These are phyloP conservation scores for Solanum verrucosum DNA, from an alignment of 257 asterid species.

Conservation along the genomic window DNA sequence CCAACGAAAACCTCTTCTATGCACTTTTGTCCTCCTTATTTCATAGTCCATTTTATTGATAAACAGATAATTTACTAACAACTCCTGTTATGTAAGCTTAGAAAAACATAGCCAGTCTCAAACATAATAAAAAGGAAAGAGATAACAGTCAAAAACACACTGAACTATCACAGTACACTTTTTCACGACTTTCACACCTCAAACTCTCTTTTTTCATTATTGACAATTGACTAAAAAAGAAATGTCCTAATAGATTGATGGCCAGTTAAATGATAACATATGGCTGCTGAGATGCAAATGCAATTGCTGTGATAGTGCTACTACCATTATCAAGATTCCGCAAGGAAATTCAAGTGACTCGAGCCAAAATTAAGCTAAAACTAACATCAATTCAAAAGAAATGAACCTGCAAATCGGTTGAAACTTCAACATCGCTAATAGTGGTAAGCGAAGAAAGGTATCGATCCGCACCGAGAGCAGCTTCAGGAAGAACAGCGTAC, in stretches of 20 bases:
- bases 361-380: background rate
- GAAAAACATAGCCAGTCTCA: background rate
- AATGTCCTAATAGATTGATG: background rate
- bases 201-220: background rate
- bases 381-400: background rate
- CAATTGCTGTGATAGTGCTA: background rate
- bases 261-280: background rate
- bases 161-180: background rate
- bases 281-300: background rate
- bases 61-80: background rate
- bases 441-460: constrained; percentile 90
- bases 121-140: background rate
- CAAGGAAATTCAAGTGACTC: background rate
- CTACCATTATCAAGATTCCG: background rate
- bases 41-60: background rate
- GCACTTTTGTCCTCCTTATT: background rate
- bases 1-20: background rate
- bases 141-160: background rate
- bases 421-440: constrained; percentile 84
- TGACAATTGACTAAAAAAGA: background rate
- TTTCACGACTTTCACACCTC: background rate
- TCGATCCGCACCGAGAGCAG: constrained; percentile 92
- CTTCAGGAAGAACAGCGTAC: constrained; percentile 88
- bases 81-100: background rate
- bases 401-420: constrained; percentile 84